phyloP scores from a whole-genome alignment of 2,329 filamentous ascomycete genomes.

The Xylaria multiplex region DNA sequence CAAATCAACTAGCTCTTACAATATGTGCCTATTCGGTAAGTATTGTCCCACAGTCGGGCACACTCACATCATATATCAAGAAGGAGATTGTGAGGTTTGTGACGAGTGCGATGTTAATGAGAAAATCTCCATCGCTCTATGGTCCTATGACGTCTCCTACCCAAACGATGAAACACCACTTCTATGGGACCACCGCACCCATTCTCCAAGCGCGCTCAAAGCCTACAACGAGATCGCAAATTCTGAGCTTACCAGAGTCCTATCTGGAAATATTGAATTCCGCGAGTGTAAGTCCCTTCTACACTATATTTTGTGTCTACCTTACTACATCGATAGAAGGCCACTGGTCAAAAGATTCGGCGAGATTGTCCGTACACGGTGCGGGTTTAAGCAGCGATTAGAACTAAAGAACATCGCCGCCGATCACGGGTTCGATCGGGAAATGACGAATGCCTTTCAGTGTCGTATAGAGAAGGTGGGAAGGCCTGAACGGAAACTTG shows the following conservation, averaged over 20 bases:
- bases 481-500: too few species aligned
- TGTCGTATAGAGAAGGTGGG: constrained; percentile 47
- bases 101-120: not conserved
- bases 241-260: not conserved
- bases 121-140: not conserved
- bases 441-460: not conserved
- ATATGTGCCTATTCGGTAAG: constrained; percentile 10
- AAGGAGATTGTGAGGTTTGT: not conserved
- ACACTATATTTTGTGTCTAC: constrained; percentile 17
- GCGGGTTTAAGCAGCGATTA: not conserved
- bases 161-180: not conserved
- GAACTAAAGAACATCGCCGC: not conserved
- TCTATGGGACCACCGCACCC: not conserved
- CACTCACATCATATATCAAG: constrained; percentile 1
- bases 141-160: not conserved
- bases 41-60: not conserved
- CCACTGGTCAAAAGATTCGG: constrained; percentile 9
- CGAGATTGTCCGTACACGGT: not conserved
- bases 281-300: constrained; percentile 1
- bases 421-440: not conserved
- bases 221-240: not conserved
- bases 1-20: not conserved
- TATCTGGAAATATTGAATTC: not conserved
- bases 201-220: not conserved
- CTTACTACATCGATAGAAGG: not conserved